Evolutionary conservation across 257 asterid genomes (phyloP).

Genomic region (Fraxinus quadrangulata): DNA sequence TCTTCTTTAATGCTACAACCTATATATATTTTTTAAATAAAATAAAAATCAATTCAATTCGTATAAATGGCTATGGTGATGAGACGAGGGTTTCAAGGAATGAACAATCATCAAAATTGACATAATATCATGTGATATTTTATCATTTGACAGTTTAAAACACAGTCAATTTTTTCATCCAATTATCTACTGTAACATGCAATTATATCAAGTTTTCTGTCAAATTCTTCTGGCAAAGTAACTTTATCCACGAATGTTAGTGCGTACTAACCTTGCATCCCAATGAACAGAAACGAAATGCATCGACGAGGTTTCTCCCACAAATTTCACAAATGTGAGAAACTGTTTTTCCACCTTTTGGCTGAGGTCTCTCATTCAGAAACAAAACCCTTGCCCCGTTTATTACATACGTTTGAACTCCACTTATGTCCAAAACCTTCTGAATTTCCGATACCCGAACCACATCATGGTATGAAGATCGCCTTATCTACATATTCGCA

Average conservation of each 20-base stretch:
- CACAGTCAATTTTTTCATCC: too few relatives aligned
- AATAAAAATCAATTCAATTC: neutral
- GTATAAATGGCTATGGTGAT: neutral
- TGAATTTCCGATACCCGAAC: conserved; percentile 95
- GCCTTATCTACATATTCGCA: conserved; percentile 56
- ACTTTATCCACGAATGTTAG: neutral
- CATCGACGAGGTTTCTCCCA: conserved; percentile 85
- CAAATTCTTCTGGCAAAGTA: too few relatives aligned
- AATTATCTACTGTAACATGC: too few relatives aligned
- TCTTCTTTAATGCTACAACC: conserved; percentile 88
- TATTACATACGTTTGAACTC: conserved; percentile 92
- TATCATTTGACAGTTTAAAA: too few relatives aligned
- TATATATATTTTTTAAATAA: conserved; percentile 19
- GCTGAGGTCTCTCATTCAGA: conserved; percentile 90
- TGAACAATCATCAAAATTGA: too few relatives aligned
- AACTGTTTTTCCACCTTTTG: conserved; percentile 73
- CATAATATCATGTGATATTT: too few relatives aligned
- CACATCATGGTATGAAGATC: conserved; percentile 97
- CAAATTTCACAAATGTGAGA: conserved; percentile 85
- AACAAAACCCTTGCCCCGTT: conserved; percentile 96
- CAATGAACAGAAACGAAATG: conserved; percentile 86
- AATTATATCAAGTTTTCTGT: too few relatives aligned
- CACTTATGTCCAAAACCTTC: conserved; percentile 79
- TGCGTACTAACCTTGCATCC: conserved; percentile 75
- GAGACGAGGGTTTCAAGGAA: neutral